Percentiles rank a stretch among this genome's conserved stretches.
These are phyloP conservation scores for Saccharomycopsis fermentans DNA, from an alignment of 805 yeast species.

Conservation along the genomic window DNA sequence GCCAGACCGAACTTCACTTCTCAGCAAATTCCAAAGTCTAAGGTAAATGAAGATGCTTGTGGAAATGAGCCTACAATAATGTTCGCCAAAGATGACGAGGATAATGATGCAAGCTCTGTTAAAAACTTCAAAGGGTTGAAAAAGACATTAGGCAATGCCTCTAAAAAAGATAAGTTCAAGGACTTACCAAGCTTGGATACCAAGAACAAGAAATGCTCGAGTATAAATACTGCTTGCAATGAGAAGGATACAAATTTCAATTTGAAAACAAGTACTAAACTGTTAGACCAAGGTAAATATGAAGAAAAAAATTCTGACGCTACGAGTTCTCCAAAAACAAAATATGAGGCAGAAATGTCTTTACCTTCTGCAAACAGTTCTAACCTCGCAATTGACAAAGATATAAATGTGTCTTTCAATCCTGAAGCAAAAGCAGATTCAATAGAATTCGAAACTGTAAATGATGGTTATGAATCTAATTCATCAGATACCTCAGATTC, in stretches of 20 bases:
- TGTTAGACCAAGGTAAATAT: not conserved
- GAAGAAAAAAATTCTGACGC: not conserved
- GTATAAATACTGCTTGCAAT: not conserved
- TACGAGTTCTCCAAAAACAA: not conserved
- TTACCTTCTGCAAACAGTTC: not conserved
- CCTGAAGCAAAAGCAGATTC: not conserved
- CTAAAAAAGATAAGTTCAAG: conserved; percentile 1
- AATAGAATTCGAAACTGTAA: not conserved
- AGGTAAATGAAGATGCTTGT: conserved; percentile 54
- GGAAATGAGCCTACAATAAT: conserved; percentile 58
- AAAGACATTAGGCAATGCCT: not conserved
- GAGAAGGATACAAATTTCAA: not conserved
- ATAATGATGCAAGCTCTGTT: conserved; percentile 7
- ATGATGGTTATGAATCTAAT: not conserved
- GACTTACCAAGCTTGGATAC: not conserved
- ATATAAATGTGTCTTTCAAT: not conserved
- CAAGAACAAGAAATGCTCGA: not conserved
- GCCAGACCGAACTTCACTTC: conserved; percentile 59
- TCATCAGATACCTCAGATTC: conserved; percentile 9
- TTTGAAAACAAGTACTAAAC: not conserved
- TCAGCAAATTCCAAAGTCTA: conserved; percentile 60
- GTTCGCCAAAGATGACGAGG: conserved; percentile 33
- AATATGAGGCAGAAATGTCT: not conserved
- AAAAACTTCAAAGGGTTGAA: not conserved
- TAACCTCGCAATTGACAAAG: not conserved